Conservation (phyloP, 495 filamentous ascomycete genomes). For the Terfezia boudieri region DNA sequence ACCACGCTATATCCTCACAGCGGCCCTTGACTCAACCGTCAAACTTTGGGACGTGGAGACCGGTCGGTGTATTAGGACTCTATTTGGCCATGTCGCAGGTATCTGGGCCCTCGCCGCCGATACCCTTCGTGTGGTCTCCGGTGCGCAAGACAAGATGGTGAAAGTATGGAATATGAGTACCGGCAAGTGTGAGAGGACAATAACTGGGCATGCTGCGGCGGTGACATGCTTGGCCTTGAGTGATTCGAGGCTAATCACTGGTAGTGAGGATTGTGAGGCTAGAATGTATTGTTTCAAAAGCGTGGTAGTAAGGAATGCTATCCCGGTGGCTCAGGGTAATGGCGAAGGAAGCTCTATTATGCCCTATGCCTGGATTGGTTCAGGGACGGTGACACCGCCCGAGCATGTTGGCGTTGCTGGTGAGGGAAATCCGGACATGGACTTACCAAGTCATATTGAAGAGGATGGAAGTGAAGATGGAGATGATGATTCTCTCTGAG, state of each 20-base stretch:
- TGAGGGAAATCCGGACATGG: conserved; percentile 8
- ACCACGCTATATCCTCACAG: conserved; percentile 76
- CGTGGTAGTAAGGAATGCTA: conserved; percentile 5
- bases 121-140: conserved; percentile 67
- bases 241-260: conserved; percentile 67
- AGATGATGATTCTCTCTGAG: background rate
- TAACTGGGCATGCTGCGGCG: conserved; percentile 67
- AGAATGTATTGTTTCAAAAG: conserved; percentile 65
- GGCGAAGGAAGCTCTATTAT: conserved; percentile 7
- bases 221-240: conserved; percentile 84
- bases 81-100: conserved; percentile 91
- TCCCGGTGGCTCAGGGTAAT: background rate
- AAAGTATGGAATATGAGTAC: conserved; percentile 91
- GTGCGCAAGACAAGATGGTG: conserved; percentile 81
- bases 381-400: conserved; percentile 7
- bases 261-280: conserved; percentile 80
- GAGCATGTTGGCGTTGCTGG: conserved; percentile 12
- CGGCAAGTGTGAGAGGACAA: conserved; percentile 76
- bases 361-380: conserved; percentile 1
- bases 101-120: conserved; percentile 90
- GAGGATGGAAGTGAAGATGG: conserved; percentile 1
- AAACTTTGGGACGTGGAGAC: conserved; percentile 79
- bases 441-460: conserved; percentile 1
- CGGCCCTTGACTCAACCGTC: conserved; percentile 72
- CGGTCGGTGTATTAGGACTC: conserved; percentile 62